Conservation (phyloP, 208 protist genomes). For the Chromosphaera perkinsii region DNA sequence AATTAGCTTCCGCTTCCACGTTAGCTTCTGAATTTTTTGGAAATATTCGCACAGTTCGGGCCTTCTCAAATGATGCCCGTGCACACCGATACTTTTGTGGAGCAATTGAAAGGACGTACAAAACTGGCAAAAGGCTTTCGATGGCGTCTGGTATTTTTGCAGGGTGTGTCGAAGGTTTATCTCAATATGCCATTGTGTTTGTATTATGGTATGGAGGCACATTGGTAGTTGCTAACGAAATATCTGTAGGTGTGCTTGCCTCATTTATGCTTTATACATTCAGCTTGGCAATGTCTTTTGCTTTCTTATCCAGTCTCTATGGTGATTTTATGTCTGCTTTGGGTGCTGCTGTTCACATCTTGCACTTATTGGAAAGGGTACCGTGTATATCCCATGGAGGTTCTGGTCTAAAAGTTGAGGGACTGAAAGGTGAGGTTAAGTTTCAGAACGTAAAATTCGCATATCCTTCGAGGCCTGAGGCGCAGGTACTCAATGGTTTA, state of each 20-base stretch:
- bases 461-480: conserved; percentile 10
- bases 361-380: conserved; percentile 16
- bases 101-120: background rate
- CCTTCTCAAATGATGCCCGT: conserved; percentile 21
- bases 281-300: conserved; percentile 33
- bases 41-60: conserved; percentile 27
- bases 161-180: background rate
- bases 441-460: conserved; percentile 24
- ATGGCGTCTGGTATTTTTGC: conserved; percentile 1
- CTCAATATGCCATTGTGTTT: conserved; percentile 22
- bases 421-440: background rate
- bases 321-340: conserved; percentile 35
- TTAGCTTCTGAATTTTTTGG: conserved; percentile 11
- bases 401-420: background rate
- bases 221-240: conserved; percentile 39
- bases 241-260: conserved; percentile 46
- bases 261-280: conserved; percentile 61
- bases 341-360: conserved; percentile 22
- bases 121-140: background rate
- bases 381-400: background rate
- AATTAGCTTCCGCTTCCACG: conserved; percentile 26
- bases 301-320: conserved; percentile 27
- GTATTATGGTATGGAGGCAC: conserved; percentile 31
- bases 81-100: background rate
- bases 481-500: background rate